These are phyloP conservation scores for Vicia sativa DNA, from an alignment of 306 rosid genomes.

Conservation along the genomic window DNA sequence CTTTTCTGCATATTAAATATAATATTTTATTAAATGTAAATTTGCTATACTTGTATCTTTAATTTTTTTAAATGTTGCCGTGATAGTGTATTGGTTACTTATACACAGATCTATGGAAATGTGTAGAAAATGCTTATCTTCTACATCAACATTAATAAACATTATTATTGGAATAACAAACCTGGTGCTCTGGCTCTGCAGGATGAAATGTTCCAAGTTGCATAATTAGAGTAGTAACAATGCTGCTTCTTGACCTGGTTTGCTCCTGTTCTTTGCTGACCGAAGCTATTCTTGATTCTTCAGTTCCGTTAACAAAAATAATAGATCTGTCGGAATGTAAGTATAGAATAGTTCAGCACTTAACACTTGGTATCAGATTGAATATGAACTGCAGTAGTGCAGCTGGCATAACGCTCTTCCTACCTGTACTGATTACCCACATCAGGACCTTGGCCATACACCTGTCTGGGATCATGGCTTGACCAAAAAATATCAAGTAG, in stretches of 20 bases:
- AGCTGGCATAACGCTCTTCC: slow-evolving; percentile 31
- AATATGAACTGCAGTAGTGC: slow-evolving; percentile 13
- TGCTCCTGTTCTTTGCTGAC: slow-evolving; percentile 87
- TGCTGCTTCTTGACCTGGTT: slow-evolving; percentile 68
- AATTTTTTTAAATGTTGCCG: not conserved
- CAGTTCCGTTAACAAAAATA: slow-evolving; percentile 79
- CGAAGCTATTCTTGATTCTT: slow-evolving; percentile 77
- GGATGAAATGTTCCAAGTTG: slow-evolving; percentile 71
- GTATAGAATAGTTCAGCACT: slow-evolving; percentile 9
- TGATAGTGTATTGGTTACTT: not conserved
- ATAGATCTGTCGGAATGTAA: slow-evolving; percentile 63
- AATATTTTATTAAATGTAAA: not conserved
- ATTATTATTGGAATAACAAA: slow-evolving; percentile 35
- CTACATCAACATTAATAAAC: slow-evolving; percentile 13
- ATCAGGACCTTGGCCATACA: slow-evolving; percentile 98
- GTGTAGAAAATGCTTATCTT: slow-evolving; percentile 11
- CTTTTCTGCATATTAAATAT: not conserved
- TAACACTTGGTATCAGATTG: slow-evolving; percentile 13
- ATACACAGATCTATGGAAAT: slow-evolving; percentile 18
- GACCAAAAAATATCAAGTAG: slow-evolving; percentile 87
- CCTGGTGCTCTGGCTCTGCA: slow-evolving; percentile 97
- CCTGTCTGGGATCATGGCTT: slow-evolving; percentile 91
- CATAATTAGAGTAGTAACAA: slow-evolving; percentile 82
- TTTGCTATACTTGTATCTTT: not conserved
- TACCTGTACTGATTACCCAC: slow-evolving; percentile 95